Evolutionary conservation across 371 early-diverging fungal genomes (phyloP).

Genomic region (Rhizomucor miehei): DNA sequence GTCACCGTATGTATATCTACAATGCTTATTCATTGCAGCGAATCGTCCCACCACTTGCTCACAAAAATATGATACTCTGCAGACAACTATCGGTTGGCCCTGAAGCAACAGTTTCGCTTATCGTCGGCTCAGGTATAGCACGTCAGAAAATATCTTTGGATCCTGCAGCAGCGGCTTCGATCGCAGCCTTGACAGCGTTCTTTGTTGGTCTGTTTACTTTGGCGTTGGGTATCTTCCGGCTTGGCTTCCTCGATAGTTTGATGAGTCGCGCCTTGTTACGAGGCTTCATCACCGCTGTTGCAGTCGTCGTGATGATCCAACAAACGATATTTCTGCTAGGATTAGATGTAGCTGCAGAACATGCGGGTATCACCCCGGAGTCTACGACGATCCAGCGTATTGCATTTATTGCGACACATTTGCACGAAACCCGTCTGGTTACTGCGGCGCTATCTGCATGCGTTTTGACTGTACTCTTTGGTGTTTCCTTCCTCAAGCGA

Average conservation of each 20-base stretch:
- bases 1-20: slow-evolving; percentile 51
- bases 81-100: slow-evolving; percentile 88
- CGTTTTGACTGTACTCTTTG: slow-evolving; percentile 60
- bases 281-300: slow-evolving; percentile 90
- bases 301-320: slow-evolving; percentile 79
- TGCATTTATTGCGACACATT: slow-evolving; percentile 36
- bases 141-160: slow-evolving; percentile 37
- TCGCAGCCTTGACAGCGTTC: slow-evolving; percentile 66
- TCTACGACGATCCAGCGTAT: slow-evolving; percentile 71
- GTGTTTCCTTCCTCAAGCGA: slow-evolving; percentile 47
- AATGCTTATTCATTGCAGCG: neutral
- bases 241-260: slow-evolving; percentile 91
- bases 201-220: slow-evolving; percentile 86
- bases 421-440: slow-evolving; percentile 9
- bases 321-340: slow-evolving; percentile 76
- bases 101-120: slow-evolving; percentile 86
- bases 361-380: slow-evolving; percentile 45
- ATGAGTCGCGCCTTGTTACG: slow-evolving; percentile 83
- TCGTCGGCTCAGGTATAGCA: slow-evolving; percentile 78
- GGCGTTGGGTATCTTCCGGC: slow-evolving; percentile 79
- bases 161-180: slow-evolving; percentile 40
- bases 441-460: slow-evolving; percentile 56
- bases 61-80: slow-evolving; percentile 3
- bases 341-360: slow-evolving; percentile 31
- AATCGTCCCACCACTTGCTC: too few species aligned